These are phyloP conservation scores for Crucibulum laeve DNA, from an alignment of 768 basidiomycete species.

Conservation along the genomic window DNA sequence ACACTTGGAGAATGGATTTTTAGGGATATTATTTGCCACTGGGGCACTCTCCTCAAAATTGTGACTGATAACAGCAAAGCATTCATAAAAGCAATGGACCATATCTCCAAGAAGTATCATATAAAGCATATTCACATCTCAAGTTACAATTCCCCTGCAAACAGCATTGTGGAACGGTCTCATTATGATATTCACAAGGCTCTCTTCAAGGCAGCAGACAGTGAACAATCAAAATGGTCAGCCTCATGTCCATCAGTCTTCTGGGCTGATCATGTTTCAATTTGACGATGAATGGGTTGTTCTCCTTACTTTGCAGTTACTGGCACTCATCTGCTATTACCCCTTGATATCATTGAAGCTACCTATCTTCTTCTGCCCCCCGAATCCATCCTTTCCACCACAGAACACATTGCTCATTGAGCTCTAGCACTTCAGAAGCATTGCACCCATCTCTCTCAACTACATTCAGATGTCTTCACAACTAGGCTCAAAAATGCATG, in stretches of 20 bases:
- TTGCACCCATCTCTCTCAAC: slow-evolving; percentile 2
- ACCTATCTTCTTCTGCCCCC: slow-evolving; percentile 22
- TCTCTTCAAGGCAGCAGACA: slow-evolving; percentile 26
- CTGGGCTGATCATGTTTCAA: slow-evolving; percentile 33
- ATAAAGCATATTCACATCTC: slow-evolving; percentile 19
- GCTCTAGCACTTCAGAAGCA: slow-evolving; percentile 20
- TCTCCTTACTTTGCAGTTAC: slow-evolving; percentile 26
- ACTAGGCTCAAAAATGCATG: slow-evolving; percentile 9
- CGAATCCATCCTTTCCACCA: slow-evolving; percentile 12
- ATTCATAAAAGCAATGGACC: slow-evolving; percentile 12
- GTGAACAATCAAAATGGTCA: slow-evolving; percentile 27
- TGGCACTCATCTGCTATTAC: slow-evolving; percentile 25
- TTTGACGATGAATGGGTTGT: slow-evolving; percentile 18
- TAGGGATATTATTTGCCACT: slow-evolving; percentile 27
- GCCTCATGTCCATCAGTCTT: slow-evolving; percentile 17
- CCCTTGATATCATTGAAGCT: slow-evolving; percentile 25
- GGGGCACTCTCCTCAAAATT: slow-evolving; percentile 32
- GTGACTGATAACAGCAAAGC: slow-evolving; percentile 34
- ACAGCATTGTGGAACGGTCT: slow-evolving; percentile 13
- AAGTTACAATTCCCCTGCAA: slow-evolving; percentile 17
- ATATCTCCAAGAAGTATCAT: slow-evolving; percentile 16
- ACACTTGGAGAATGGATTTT: slow-evolving; percentile 18
- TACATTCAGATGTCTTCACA: slow-evolving; percentile 11
- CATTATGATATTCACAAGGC: slow-evolving; percentile 26
- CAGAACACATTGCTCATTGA: slow-evolving; percentile 14